phyloP scores from a whole-genome alignment of 2,329 filamentous ascomycete genomes.

The Fusarium solani-melongenae region DNA sequence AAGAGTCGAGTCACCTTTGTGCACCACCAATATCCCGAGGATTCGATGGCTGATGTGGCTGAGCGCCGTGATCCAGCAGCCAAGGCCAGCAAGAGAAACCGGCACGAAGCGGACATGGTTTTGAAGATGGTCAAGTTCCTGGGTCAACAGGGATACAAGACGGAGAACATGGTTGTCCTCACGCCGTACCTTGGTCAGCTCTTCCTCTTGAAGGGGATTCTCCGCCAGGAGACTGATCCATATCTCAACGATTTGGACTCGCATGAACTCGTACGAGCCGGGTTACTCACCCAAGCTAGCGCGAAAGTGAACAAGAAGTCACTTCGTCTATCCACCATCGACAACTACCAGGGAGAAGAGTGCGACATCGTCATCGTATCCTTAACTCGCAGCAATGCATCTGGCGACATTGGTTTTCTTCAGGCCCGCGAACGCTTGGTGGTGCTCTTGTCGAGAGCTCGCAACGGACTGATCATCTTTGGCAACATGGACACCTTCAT shows the following conservation, averaged over 20 bases:
- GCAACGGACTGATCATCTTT: conserved; percentile 74
- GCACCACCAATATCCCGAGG: conserved; percentile 69
- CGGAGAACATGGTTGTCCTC: conserved; percentile 72
- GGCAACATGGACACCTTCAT: conserved; percentile 77
- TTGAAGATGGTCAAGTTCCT: conserved; percentile 74
- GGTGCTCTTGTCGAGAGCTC: conserved; percentile 75
- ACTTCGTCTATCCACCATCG: conserved; percentile 76
- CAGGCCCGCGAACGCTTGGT: conserved; percentile 73
- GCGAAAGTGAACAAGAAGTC: conserved; percentile 62
- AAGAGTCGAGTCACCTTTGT: conserved; percentile 72
- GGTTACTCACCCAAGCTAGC: conserved; percentile 65
- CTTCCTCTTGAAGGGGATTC: conserved; percentile 62
- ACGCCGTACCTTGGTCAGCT: conserved; percentile 81
- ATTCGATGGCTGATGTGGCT: conserved; percentile 51
- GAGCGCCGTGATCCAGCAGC: conserved; percentile 63
- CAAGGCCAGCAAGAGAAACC: conserved; percentile 68
- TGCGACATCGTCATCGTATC: conserved; percentile 77
- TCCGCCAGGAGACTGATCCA: conserved; percentile 70
- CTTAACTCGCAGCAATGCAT: conserved; percentile 73
- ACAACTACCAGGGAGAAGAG: conserved; percentile 85
- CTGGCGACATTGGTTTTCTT: conserved; percentile 78
- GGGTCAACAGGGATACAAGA: conserved; percentile 76
- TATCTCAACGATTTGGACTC: conserved; percentile 76
- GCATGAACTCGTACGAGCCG: conserved; percentile 67
- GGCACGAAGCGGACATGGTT: conserved; percentile 74